Evolutionary conservation across 352 stramenopile genomes (phyloP).

Genomic region (Phytophthora citricola): DNA sequence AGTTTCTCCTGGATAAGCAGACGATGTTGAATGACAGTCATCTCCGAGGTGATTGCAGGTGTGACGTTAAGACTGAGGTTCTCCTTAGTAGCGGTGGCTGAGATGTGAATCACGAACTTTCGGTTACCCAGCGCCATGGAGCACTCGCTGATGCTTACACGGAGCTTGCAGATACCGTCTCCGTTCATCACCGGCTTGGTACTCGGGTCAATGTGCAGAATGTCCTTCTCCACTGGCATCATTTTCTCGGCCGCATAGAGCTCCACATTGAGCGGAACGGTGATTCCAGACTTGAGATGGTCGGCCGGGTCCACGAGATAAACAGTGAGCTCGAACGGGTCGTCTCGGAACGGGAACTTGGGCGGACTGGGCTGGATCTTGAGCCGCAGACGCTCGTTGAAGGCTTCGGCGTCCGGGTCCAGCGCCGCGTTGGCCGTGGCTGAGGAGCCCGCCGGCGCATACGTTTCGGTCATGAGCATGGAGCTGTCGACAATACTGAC

Average conservation of each 20-base stretch:
- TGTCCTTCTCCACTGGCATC: slow-evolving; percentile 79
- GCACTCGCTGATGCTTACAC: slow-evolving; percentile 81
- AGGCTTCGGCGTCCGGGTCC: slow-evolving; percentile 60
- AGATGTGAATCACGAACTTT: slow-evolving; percentile 88
- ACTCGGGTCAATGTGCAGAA: slow-evolving; percentile 78
- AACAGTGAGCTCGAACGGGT: slow-evolving; percentile 88
- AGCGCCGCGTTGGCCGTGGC: slow-evolving; percentile 35
- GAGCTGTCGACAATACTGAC: slow-evolving; percentile 16
- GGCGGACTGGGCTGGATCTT: slow-evolving; percentile 88
- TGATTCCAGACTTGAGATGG: slow-evolving; percentile 80
- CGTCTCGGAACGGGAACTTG: slow-evolving; percentile 87
- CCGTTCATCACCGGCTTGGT: slow-evolving; percentile 86
- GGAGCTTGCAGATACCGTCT: slow-evolving; percentile 85
- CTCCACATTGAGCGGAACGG: slow-evolving; percentile 83
- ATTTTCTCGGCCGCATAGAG: slow-evolving; percentile 87
- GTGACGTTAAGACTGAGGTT: slow-evolving; percentile 53
- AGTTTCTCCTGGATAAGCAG: slow-evolving; percentile 86
- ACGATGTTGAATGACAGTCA: slow-evolving; percentile 87
- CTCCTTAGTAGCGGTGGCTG: slow-evolving; percentile 62
- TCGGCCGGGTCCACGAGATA: slow-evolving; percentile 87
- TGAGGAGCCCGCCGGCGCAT: slow-evolving; percentile 38
- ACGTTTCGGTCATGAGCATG: slow-evolving; percentile 80
- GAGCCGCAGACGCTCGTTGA: slow-evolving; percentile 69
- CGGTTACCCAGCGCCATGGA: slow-evolving; percentile 88
- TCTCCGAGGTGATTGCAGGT: slow-evolving; percentile 74